Evolutionary conservation across 2,329 filamentous ascomycete species (phyloP), one percentile per base, ranked within the genome.

Genomic region (Chrysosphaeria jannelii): DNA sequence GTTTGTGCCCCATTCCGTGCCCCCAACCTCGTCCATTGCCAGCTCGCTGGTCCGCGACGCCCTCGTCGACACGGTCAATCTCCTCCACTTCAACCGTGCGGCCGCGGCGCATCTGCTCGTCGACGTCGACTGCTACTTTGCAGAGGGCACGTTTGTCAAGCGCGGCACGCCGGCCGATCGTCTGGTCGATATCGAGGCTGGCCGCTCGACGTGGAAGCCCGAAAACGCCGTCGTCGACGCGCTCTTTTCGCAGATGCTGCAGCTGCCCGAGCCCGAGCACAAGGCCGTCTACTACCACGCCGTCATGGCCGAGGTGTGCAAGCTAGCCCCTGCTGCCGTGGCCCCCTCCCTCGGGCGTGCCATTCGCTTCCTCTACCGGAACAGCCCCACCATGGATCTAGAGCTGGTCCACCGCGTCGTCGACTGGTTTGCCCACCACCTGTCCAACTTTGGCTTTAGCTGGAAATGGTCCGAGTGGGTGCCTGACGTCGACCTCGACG

Each of bases 381-480:
- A 70, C 39, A 51, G 74, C 7, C 66, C 76, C 28, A 59, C 57
- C 3, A 65, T 93, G 51, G 85, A 97, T 38, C 51, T 91, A 22
- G 79, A 93, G 44, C 50, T 97, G 20, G 58, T 53, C 26, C 70
- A 79, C 36, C 63, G 85, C 13, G 93, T 93, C 46, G 53, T 90
- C 39, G 81, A 93, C 41, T 97, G 85, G 85, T 97, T 97, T 39
- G 62, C 81, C 10, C 85, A 97, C 42, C 85, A 97, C 48, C 49
- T 97, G 33, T 91, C 79, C 47, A 97, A 97, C 48, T 97, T 97
- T 40, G 85, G 89, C 25, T 97, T 93, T 41, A 85, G 85, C 7
- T 97, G 85, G 85, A 93, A 93, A 46, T 97, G 85, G 85, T 68
- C 71, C 10, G 85, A 97, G 47, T 97, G 85, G 85, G 57, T 72